These are phyloP conservation scores for Aphanomyces astaci DNA, from an alignment of 352 stramenopile species.

Conservation along the genomic window DNA sequence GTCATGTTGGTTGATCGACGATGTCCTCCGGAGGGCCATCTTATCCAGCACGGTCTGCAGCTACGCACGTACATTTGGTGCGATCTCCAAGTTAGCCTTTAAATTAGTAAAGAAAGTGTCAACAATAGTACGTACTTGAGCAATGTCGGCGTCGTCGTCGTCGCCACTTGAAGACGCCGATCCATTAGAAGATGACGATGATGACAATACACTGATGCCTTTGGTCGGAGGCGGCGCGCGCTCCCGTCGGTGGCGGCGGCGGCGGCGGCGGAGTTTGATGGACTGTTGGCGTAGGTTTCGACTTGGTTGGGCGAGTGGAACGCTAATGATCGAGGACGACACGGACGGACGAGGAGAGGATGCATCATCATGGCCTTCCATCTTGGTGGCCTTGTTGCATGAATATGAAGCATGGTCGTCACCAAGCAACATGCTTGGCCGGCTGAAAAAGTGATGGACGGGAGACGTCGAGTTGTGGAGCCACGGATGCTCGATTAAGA, in stretches of 20 bases:
- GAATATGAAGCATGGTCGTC: too few relatives aligned
- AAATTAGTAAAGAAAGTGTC: too few relatives aligned
- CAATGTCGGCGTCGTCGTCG: conserved; percentile 15
- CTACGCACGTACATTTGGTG: not conserved
- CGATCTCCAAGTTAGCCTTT: not conserved
- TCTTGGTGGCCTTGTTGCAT: too few relatives aligned
- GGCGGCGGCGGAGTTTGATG: not conserved
- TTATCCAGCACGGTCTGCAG: conserved; percentile 23
- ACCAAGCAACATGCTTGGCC: too few relatives aligned
- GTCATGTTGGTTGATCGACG: too few relatives aligned
- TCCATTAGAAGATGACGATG: not conserved
- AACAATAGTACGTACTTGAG: not conserved
- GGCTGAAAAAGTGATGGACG: not conserved
- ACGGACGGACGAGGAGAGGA: too few relatives aligned
- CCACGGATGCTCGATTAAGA: conserved; percentile 10
- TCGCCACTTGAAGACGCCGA: conserved; percentile 11
- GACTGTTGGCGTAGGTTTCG: not conserved
- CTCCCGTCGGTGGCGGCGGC: too few relatives aligned
- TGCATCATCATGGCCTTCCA: too few relatives aligned
- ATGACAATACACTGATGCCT: not conserved
- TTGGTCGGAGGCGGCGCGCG: too few relatives aligned
- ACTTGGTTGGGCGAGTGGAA: too few relatives aligned
- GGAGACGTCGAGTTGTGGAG: not conserved
- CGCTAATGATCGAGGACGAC: too few relatives aligned
- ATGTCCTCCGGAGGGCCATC: not conserved